Percentiles rank a stretch among this genome's conserved stretches.
Conservation (phyloP, 176 grass and related monocot species). For the Oryza glaberrima region DNA sequence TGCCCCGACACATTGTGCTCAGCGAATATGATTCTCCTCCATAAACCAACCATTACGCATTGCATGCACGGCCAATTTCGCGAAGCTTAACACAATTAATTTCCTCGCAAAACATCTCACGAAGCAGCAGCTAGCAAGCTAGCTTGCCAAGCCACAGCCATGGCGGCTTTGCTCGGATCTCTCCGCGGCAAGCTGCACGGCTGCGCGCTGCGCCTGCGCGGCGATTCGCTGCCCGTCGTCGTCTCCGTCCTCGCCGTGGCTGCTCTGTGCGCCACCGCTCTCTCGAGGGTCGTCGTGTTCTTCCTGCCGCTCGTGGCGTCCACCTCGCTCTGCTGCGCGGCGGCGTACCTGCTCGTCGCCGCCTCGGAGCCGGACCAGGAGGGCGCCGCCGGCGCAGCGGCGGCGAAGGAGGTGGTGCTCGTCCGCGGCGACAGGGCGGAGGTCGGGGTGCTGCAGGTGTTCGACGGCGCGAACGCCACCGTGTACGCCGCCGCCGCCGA, state of each 20-base stretch:
- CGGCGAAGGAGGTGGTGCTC: slow-evolving; percentile 48
- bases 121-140: too few species aligned
- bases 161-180: slow-evolving; percentile 31
- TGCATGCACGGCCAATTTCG: neutral
- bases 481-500: slow-evolving; percentile 5
- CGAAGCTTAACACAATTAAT: neutral
- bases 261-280: neutral
- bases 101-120: neutral
- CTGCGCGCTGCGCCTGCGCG: neutral
- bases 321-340: slow-evolving; percentile 51
- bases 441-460: slow-evolving; percentile 49
- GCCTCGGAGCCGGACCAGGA: slow-evolving; percentile 22
- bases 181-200: slow-evolving; percentile 15
- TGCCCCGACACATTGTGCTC: neutral
- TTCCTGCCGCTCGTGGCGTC: slow-evolving; percentile 63
- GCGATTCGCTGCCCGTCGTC: neutral
- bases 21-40: slow-evolving; percentile 59
- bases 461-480: slow-evolving; percentile 55
- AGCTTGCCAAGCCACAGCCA: neutral
- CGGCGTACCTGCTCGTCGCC: slow-evolving; percentile 37
- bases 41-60: slow-evolving; percentile 30
- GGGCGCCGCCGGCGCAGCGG: neutral
- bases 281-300: slow-evolving; percentile 45
- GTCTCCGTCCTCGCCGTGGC: neutral
- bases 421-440: slow-evolving; percentile 35